These are phyloP conservation scores for Colletotrichum lupini DNA, from an alignment of 2,329 filamentous ascomycete species.

Conservation along the genomic window DNA sequence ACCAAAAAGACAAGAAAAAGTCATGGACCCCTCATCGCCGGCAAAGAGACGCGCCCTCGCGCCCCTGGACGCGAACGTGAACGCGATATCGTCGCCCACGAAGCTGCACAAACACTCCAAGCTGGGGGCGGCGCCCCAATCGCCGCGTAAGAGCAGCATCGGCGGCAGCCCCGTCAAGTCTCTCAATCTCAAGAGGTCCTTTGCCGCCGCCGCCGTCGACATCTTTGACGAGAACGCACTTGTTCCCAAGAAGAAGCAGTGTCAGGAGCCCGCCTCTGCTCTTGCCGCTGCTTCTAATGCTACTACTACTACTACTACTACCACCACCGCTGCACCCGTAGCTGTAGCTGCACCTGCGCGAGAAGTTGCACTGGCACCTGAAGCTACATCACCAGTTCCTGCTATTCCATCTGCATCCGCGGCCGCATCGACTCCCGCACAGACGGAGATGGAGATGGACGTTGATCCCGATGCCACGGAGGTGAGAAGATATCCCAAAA, in stretches of 20 bases:
- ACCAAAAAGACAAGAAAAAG: background rate
- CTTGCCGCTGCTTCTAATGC: background rate
- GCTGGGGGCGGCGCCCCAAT: background rate
- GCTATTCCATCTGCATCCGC: slow-evolving; percentile 4
- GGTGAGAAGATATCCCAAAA: background rate
- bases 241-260: slow-evolving; percentile 37
- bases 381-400: background rate
- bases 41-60: slow-evolving; percentile 61
- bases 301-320: background rate
- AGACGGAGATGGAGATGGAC: slow-evolving; percentile 3
- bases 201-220: slow-evolving; percentile 8
- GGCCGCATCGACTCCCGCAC: background rate
- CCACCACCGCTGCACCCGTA: background rate
- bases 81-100: slow-evolving; percentile 48
- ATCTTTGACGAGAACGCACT: slow-evolving; percentile 33
- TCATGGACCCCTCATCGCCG: slow-evolving; percentile 47
- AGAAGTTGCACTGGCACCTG: background rate
- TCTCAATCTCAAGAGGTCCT: slow-evolving; percentile 34
- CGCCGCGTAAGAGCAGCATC: slow-evolving; percentile 33
- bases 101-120: slow-evolving; percentile 41
- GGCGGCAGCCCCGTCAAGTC: slow-evolving; percentile 33
- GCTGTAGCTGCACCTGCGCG: background rate
- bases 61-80: slow-evolving; percentile 59
- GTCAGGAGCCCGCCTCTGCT: slow-evolving; percentile 33
- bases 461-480: slow-evolving; percentile 4